phyloP scores from a whole-genome alignment of 495 filamentous ascomycete species.

The Margaritispora aquatica region DNA sequence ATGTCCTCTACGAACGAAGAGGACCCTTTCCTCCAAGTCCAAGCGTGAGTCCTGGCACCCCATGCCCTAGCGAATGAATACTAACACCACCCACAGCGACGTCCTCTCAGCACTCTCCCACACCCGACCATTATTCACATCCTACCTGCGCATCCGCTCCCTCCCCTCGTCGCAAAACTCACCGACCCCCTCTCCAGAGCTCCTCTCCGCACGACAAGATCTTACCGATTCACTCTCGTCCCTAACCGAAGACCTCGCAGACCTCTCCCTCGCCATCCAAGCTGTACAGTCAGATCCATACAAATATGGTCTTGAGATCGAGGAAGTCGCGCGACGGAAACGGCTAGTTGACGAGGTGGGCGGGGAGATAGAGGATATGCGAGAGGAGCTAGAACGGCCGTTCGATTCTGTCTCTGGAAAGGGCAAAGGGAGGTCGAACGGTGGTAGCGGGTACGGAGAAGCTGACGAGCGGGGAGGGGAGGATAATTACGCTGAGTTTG shows the following conservation, averaged over 20 bases:
- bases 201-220: constrained; percentile 74
- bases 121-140: constrained; percentile 81
- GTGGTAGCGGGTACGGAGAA: constrained; percentile 28
- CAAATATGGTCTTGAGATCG: constrained; percentile 76
- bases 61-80: not conserved
- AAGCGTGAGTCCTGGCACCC: constrained; percentile 52
- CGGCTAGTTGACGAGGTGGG: constrained; percentile 86
- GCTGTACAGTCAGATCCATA: constrained; percentile 88
- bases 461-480: constrained; percentile 36
- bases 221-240: constrained; percentile 71
- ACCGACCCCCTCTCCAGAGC: constrained; percentile 72
- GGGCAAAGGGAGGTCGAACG: constrained; percentile 22
- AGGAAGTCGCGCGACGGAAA: constrained; percentile 76
- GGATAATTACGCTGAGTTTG: constrained; percentile 78
- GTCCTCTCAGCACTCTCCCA: constrained; percentile 73
- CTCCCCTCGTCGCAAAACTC: constrained; percentile 50
- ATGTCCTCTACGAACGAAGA: constrained; percentile 68
- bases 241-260: constrained; percentile 78
- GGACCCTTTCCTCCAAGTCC: constrained; percentile 92
- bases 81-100: constrained; percentile 51
- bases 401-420: constrained; percentile 2
- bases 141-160: constrained; percentile 92
- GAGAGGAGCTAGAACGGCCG: constrained; percentile 60
- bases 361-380: constrained; percentile 81
- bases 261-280: constrained; percentile 81